Base-by-base conservation (phyloP, 2,329 filamentous ascomycete species). In the Dactylellina cionopaga region DNA sequence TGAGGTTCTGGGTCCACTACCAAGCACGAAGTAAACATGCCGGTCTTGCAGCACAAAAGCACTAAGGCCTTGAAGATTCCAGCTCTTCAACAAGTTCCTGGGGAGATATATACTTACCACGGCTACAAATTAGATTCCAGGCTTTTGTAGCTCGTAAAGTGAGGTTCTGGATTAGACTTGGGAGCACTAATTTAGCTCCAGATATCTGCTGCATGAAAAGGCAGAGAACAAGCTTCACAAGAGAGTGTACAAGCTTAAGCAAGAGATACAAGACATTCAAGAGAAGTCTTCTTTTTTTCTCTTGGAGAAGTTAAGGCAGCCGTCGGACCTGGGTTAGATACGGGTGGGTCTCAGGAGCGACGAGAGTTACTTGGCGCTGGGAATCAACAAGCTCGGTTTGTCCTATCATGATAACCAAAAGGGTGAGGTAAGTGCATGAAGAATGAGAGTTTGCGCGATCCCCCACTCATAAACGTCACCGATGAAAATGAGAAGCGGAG, bases 271-370 rank as follows among this genome's bases (percentile, higher is more conserved):
- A 66, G 62, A 49, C 56, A 51, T 44, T 35, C 52, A 59, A 58
- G 54, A 66, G 39, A 58, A 33, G 51, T 58, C 66, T 71, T 51
- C 25, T n/a, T 37, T 35, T 7, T 60, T 64, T n/a, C n/a, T 64
- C 66, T 71, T 71, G 66, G 66, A 27, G 27, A 29, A 13, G 27
- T 62, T 15, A 62, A 71, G 66, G 66, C 66, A 71, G 66, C 66
- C 52, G 24, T 37, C 44, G 41, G 19, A 58, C 49, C 65, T 51
- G 64, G 51, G 49, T 59, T 52, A 52, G 51, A 59, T 71, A 71
- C 11, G 17, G 19, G 66, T 71, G 66, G 66, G 66, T 64, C 66
- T 25, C 33, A 25, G 35, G 58, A 46, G 49, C 33, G 15, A 55
- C 39, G 43, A 71, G 39, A 55, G 37, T n/a, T n/a, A 41, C 58